Evolutionary conservation across 2,329 filamentous ascomycete species (phyloP).

Genomic region (Amylocarpus encephaloides): DNA sequence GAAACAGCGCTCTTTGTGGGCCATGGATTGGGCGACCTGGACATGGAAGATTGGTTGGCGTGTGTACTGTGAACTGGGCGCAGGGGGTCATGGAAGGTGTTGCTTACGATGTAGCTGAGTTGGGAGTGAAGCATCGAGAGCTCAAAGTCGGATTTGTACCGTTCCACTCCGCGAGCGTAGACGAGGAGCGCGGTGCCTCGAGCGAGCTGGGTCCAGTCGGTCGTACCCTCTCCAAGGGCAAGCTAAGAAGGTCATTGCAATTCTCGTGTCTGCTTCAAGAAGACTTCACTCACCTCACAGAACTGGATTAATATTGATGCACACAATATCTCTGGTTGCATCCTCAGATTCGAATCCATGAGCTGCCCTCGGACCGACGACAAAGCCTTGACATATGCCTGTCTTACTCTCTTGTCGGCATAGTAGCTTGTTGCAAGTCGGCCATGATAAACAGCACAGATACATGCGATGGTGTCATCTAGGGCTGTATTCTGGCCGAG

Average conservation of each 20-base stretch:
- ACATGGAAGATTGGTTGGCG: neutral
- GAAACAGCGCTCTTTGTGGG: neutral
- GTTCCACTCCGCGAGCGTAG: slow-evolving; percentile 6
- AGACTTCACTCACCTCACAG: slow-evolving; percentile 10
- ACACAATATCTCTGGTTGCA: slow-evolving; percentile 14
- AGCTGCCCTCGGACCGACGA: slow-evolving; percentile 7
- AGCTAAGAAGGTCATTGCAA: slow-evolving; percentile 6
- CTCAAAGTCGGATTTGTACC: slow-evolving; percentile 14
- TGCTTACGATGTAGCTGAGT: slow-evolving; percentile 12
- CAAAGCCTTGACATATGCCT: slow-evolving; percentile 12
- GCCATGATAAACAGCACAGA: slow-evolving; percentile 11
- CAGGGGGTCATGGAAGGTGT: neutral
- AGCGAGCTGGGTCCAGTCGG: slow-evolving; percentile 13
- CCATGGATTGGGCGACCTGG: slow-evolving; percentile 1
- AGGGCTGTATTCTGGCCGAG: slow-evolving; percentile 13
- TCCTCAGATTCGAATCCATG: neutral
- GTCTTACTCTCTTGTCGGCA: slow-evolving; percentile 1
- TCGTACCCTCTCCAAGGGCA: slow-evolving; percentile 9
- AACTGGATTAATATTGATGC: slow-evolving; percentile 17
- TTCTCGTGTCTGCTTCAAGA: neutral
- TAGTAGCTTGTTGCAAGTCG: slow-evolving; percentile 1
- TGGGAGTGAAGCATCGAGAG: slow-evolving; percentile 16
- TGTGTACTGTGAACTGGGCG: neutral
- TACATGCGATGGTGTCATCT: slow-evolving; percentile 14
- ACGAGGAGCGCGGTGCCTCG: slow-evolving; percentile 11